Conservation (phyloP, 345 rosid genomes). For the Citrus sp. region DNA sequence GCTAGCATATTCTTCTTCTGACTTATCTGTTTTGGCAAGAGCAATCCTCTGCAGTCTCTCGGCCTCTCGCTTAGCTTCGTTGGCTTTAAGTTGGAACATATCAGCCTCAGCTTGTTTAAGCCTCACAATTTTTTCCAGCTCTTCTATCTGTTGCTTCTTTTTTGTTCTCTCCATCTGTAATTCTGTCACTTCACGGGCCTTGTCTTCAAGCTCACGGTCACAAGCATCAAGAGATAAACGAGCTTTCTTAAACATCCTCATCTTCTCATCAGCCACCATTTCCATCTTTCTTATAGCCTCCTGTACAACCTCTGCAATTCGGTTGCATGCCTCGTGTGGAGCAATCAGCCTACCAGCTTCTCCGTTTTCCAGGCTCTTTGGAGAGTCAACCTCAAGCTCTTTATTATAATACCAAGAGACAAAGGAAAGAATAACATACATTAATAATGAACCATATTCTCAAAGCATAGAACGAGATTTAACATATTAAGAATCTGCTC, state of each 20-base stretch:
- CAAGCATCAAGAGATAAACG: conserved; percentile 70
- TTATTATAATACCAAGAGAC: background rate
- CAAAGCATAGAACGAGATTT: background rate
- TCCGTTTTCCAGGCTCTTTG: conserved; percentile 74
- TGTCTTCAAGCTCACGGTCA: conserved; percentile 88
- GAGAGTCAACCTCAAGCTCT: conserved; percentile 91
- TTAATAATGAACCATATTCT: background rate
- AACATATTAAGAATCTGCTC: background rate
- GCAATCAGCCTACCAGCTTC: conserved; percentile 80
- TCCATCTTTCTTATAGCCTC: conserved; percentile 97
- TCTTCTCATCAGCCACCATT: conserved; percentile 96
- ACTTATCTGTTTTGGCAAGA: conserved; percentile 82
- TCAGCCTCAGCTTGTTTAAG: conserved; percentile 96
- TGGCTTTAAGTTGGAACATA: conserved; percentile 97
- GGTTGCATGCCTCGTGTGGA: conserved; percentile 95
- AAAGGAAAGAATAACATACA: background rate
- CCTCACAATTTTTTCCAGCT: conserved; percentile 87
- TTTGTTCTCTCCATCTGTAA: conserved; percentile 70
- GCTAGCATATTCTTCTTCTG: conserved; percentile 92
- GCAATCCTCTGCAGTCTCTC: conserved; percentile 89
- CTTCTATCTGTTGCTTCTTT: conserved; percentile 84
- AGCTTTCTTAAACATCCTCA: conserved; percentile 89
- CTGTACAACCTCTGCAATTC: conserved; percentile 89
- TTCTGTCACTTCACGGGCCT: conserved; percentile 83
- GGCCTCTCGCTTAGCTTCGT: conserved; percentile 86